Evolutionary conservation across 192 early-diverging fungal genomes (phyloP), one percentile per base, ranked within the genome.

Genomic region (Helicostylum pulchrum): DNA sequence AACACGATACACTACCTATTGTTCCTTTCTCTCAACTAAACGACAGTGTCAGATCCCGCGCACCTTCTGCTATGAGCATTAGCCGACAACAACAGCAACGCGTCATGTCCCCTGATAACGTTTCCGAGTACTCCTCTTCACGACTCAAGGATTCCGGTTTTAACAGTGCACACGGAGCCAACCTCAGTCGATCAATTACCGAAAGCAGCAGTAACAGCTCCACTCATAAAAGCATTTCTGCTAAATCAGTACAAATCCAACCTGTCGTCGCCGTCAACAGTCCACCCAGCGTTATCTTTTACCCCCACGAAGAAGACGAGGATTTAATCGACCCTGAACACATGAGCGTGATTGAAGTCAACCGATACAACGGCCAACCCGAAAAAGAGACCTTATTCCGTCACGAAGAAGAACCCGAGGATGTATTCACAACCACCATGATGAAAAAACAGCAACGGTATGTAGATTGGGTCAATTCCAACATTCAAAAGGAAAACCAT

Each of bases 21-120:
- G 61, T 61, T 78, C 82, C 2, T 75, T 80, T 23, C 77, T 87
- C n/a, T 74, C 80, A 6, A 50, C 80, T 11, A 62, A 80, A 32
- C 68, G 69, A 2, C 75, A 83, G 8, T 69, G 68, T 21, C 62
- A 77, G 48, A 65, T 81, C 74, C 63, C 79, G 80, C 30, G 31
- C 53, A 43, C 61, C 68, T 4, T 53, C 61, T 3, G 63, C 68
- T 15, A 43, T 62, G 3, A 20, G 54, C 3, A 19, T 53, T 6
- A 31, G 23, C 9, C 43, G 26, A 49, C 21, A 61, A 3, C 49
- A 63, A 36, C 20, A 23, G 49, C 46, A 39, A 14, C 45, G 48
- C 3, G 45, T 30, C 8, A 20, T 53, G 51, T 51, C 60, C 21
- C 30, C 58, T 34, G 32, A 62, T 14, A 36, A 62, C 15, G 30